A percentile compares a stretch with the other conserved stretches of the same genome.
phyloP scores from a whole-genome alignment of 371 early-diverging fungal species.

The Syncephalis fuscata region DNA sequence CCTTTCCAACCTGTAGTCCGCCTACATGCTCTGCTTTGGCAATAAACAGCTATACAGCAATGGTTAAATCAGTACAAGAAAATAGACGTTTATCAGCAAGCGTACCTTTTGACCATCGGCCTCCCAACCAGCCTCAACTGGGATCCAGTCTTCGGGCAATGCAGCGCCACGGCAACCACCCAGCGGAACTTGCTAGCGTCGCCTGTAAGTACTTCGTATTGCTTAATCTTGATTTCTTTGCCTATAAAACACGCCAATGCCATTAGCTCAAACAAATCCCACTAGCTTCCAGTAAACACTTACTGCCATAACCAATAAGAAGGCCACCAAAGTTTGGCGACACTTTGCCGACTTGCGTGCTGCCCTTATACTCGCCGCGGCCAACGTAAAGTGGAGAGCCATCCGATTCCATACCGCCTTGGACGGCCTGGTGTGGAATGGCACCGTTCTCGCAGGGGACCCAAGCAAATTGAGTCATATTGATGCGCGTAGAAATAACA shows the following conservation, averaged over 20 bases:
- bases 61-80: too few relatives aligned
- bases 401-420: constrained; percentile 5
- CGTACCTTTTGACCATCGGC: constrained; percentile 13
- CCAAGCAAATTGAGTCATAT: constrained; percentile 2
- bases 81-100: too few relatives aligned
- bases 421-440: constrained; percentile 7
- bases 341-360: constrained; percentile 29
- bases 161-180: constrained; percentile 16
- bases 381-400: constrained; percentile 5
- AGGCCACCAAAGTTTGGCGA: constrained; percentile 20
- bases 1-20: constrained; percentile 24
- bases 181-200: constrained; percentile 20
- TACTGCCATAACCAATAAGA: constrained; percentile 19
- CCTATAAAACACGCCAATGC: too few relatives aligned
- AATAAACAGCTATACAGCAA: constrained; percentile 13
- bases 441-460: constrained; percentile 1
- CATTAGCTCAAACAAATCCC: too few relatives aligned
- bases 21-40: constrained; percentile 17
- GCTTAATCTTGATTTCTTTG: constrained; percentile 13
- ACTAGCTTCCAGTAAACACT: too few relatives aligned
- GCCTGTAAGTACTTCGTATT: constrained; percentile 29
- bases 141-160: constrained; percentile 5
- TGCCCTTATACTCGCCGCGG: constrained; percentile 13
- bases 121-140: constrained; percentile 26
- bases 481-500: too few relatives aligned